Evolutionary conservation across 2,329 filamentous ascomycete species (phyloP).

Genomic region (Tetracladium maxilliforme): DNA sequence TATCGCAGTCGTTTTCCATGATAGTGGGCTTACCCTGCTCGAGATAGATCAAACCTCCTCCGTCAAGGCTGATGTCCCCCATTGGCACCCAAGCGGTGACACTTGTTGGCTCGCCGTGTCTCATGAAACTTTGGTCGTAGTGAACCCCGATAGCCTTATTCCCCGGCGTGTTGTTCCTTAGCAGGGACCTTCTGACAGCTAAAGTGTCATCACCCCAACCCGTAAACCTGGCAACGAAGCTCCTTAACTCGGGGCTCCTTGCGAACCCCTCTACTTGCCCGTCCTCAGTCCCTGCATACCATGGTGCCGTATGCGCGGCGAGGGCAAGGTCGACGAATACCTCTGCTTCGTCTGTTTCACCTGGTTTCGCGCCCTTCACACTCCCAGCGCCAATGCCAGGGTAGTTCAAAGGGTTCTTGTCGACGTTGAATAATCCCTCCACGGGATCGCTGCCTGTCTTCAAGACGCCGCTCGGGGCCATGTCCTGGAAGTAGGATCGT

Average conservation of each 20-base stretch:
- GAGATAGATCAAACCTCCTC: slow-evolving; percentile 25
- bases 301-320: neutral
- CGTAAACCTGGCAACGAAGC: slow-evolving; percentile 1
- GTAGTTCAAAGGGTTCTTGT: slow-evolving; percentile 19
- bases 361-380: no score
- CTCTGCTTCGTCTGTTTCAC: slow-evolving; percentile 14
- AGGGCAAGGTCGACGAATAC: slow-evolving; percentile 1
- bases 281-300: no score
- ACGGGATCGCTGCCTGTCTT: slow-evolving; percentile 33
- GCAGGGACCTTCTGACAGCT: no score
- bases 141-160: slow-evolving; percentile 35
- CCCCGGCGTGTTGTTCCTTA: slow-evolving; percentile 32
- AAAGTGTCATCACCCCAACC: no score
- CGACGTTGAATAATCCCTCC: slow-evolving; percentile 34
- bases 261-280: slow-evolving; percentile 1
- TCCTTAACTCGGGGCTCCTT: slow-evolving; percentile 1
- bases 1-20: no score
- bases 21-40: slow-evolving; percentile 17
- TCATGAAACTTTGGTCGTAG: slow-evolving; percentile 36
- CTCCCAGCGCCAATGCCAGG: slow-evolving; percentile 18
- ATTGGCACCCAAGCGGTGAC: slow-evolving; percentile 20
- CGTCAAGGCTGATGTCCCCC: slow-evolving; percentile 17
- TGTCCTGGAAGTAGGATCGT: slow-evolving; percentile 33
- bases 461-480: slow-evolving; percentile 39
- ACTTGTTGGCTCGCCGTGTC: slow-evolving; percentile 23